Evolutionary conservation across 805 yeast species (phyloP).

Genomic region (Spencermartinsiella europaea): DNA sequence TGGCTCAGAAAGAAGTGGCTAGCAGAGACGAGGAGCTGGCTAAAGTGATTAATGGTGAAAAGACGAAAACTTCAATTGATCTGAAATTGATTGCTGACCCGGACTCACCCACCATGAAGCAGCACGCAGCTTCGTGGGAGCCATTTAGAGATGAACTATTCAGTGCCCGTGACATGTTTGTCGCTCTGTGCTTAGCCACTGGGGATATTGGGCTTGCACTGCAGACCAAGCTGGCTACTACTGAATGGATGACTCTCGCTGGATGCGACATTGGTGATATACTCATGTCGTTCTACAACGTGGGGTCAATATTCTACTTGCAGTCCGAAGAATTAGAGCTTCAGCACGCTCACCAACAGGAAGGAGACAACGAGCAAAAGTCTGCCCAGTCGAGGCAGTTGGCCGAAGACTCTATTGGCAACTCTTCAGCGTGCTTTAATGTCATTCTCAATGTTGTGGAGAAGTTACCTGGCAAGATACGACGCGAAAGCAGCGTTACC

Average conservation of each 20-base stretch:
- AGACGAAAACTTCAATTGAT: constrained; percentile 11
- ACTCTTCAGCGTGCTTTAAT: constrained; percentile 37
- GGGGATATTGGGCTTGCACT: constrained; percentile 65
- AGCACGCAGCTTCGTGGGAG: constrained; percentile 27
- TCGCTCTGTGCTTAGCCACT: constrained; percentile 62
- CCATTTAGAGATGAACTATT: constrained; percentile 75
- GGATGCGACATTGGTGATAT: constrained; percentile 62
- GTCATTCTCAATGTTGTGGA: constrained; percentile 41
- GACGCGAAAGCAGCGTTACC: constrained; percentile 41
- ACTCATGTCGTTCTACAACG: constrained; percentile 56
- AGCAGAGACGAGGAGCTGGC: constrained; percentile 23
- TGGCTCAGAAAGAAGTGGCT: constrained; percentile 64
- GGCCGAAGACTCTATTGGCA: constrained; percentile 26
- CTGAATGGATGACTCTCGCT: constrained; percentile 69
- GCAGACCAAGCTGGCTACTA: constrained; percentile 55
- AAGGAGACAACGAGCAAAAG: constrained; percentile 22
- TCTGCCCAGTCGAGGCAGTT: constrained; percentile 6
- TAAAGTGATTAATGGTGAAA: constrained; percentile 18
- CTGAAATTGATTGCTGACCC: constrained; percentile 14
- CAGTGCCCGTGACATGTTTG: constrained; percentile 67
- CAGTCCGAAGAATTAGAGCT: constrained; percentile 61
- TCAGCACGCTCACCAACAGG: constrained; percentile 32
- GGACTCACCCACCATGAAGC: constrained; percentile 2
- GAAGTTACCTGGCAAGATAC: constrained; percentile 33
- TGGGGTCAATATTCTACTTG: constrained; percentile 63